Conservation (phyloP, 73 alveolate species). For the Tetrahymena borealis region DNA sequence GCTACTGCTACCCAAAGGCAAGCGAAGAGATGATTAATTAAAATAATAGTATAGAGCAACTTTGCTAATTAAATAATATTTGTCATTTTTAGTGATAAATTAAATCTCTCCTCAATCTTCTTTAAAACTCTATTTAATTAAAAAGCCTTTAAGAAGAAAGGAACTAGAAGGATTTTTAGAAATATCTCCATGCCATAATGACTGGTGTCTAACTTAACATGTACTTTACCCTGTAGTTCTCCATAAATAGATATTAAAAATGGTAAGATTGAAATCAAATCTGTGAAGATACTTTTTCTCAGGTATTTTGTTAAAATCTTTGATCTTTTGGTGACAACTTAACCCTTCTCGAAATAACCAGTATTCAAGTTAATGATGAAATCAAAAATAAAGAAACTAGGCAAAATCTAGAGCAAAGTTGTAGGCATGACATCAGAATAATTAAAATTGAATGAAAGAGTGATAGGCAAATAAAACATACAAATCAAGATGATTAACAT, state of each 20-base stretch:
- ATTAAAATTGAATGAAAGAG: background rate
- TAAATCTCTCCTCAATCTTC: constrained; percentile 12
- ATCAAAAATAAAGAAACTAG: background rate
- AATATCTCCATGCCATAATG: background rate
- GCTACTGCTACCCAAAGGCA: constrained; percentile 26
- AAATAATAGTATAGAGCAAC: constrained; percentile 4
- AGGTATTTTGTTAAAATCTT: background rate
- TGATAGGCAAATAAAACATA: background rate
- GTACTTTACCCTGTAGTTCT: background rate
- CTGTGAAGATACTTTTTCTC: background rate
- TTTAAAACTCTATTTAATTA: constrained; percentile 6
- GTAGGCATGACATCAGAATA: background rate
- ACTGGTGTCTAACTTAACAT: background rate
- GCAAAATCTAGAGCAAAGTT: background rate
- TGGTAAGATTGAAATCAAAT: background rate
- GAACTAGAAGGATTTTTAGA: background rate
- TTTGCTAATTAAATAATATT: constrained; percentile 5
- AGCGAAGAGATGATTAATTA: constrained; percentile 25
- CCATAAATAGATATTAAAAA: background rate
- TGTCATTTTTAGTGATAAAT: background rate
- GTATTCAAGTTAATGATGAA: background rate
- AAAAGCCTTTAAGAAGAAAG: background rate
- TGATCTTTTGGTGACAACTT: background rate
- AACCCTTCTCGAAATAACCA: background rate
- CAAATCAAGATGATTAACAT: background rate